phyloP scores from a whole-genome alignment of 1,139 yeast species.

The Meyerozyma sp. region DNA sequence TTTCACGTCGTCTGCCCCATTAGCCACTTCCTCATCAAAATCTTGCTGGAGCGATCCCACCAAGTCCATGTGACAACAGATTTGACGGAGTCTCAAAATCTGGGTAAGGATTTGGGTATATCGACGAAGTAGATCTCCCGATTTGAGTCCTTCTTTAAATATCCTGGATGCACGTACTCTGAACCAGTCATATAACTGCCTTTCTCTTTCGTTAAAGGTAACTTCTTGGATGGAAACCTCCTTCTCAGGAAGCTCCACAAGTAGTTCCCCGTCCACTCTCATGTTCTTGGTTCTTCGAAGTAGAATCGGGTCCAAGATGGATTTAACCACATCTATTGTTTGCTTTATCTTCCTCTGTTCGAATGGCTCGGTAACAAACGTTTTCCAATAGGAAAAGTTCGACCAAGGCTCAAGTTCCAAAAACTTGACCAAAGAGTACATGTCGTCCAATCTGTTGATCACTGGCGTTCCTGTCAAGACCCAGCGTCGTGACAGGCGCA shows the following conservation, averaged over 20 bases:
- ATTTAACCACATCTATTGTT: constrained; percentile 78
- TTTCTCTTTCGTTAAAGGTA: constrained; percentile 62
- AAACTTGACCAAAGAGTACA: constrained; percentile 73
- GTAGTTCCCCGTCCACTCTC: constrained; percentile 67
- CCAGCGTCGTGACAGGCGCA: constrained; percentile 72
- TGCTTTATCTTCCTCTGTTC: constrained; percentile 63
- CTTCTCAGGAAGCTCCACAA: constrained; percentile 76
- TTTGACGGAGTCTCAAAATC: constrained; percentile 76
- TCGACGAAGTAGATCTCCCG: constrained; percentile 67
- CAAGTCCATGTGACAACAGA: constrained; percentile 78
- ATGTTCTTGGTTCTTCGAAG: constrained; percentile 83
- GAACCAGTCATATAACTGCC: constrained; percentile 62
- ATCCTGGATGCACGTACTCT: constrained; percentile 64
- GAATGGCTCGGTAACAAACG: constrained; percentile 81
- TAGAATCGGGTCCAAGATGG: constrained; percentile 78
- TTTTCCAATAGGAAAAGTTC: constrained; percentile 81
- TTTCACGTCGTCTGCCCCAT: constrained; percentile 8
- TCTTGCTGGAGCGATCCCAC: constrained; percentile 42
- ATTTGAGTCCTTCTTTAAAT: constrained; percentile 55
- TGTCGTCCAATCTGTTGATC: constrained; percentile 81
- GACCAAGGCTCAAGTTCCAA: constrained; percentile 85
- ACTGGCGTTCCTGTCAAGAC: constrained; percentile 92
- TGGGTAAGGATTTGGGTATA: constrained; percentile 82
- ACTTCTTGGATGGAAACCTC: constrained; percentile 66
- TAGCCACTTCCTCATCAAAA: constrained; percentile 18